Evolutionary conservation across 768 basidiomycete species (phyloP).

Genomic region (Suillus placidus): DNA sequence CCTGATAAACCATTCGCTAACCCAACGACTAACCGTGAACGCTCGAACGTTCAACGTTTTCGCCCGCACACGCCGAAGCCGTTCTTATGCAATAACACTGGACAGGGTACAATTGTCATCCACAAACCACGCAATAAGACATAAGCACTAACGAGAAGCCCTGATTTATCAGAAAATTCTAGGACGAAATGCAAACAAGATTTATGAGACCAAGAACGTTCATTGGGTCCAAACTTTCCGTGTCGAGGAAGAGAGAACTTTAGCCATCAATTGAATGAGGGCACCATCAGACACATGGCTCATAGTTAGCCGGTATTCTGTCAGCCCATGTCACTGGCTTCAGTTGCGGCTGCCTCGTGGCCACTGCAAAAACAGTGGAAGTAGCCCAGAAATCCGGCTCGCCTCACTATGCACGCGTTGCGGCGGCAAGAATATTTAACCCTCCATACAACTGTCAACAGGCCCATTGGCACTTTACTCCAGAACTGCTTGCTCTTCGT

Average conservation of each 20-base stretch:
- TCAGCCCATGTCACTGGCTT: neutral
- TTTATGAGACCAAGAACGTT: constrained; percentile 3
- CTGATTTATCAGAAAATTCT: constrained; percentile 9
- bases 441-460: neutral
- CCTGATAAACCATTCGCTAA: constrained; percentile 1
- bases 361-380: neutral
- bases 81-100: neutral
- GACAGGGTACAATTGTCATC: constrained; percentile 10
- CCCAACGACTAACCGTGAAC: neutral
- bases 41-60: neutral
- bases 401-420: neutral
- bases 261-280: constrained; percentile 1
- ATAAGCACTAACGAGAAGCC: constrained; percentile 12
- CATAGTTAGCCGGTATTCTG: neutral
- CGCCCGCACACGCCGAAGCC: neutral
- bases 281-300: neutral
- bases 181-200: neutral
- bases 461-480: neutral
- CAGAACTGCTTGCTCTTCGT: neutral
- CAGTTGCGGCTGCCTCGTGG: constrained; percentile 18
- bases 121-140: constrained; percentile 13
- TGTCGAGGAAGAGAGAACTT: constrained; percentile 5
- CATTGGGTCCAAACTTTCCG: constrained; percentile 11
- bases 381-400: neutral
- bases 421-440: neutral